A percentile compares a stretch with the other conserved stretches of the same genome.
Conservation (phyloP, 2,329 filamentous ascomycete genomes). For the Trichoderma hamatum region DNA sequence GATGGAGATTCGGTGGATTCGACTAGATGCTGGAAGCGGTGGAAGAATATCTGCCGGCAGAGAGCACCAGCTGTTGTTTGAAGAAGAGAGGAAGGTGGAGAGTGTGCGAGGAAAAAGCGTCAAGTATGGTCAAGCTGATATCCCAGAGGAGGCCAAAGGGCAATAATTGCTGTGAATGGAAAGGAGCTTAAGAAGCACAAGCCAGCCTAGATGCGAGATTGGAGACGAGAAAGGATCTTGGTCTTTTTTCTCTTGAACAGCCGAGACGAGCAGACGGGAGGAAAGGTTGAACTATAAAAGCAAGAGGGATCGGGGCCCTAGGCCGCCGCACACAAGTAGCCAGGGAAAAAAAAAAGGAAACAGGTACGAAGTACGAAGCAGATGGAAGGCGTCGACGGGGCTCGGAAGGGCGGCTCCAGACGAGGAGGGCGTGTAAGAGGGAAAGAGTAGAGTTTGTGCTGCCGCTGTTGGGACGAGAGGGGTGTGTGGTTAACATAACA, state of each 20-base stretch:
- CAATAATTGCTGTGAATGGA: constrained; percentile 5
- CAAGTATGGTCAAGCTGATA: background rate
- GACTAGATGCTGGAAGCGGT: background rate
- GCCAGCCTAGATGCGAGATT: constrained; percentile 3
- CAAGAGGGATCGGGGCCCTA: constrained; percentile 4
- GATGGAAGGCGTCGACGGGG: constrained; percentile 9
- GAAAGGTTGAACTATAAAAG: constrained; percentile 25
- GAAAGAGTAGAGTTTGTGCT: background rate
- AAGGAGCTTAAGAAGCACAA: constrained; percentile 13
- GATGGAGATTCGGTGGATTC: background rate
- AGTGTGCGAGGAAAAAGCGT: background rate
- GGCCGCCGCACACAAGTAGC: background rate
- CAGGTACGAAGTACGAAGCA: background rate
- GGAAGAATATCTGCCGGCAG: background rate
- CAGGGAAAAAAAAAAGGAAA: background rate
- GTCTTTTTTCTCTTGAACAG: background rate
- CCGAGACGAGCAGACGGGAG: constrained; percentile 11
- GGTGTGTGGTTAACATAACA: background rate
- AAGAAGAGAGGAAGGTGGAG: background rate
- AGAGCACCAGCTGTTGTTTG: background rate
- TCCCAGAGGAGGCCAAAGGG: background rate
- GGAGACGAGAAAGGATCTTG: constrained; percentile 12
- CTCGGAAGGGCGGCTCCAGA: constrained; percentile 21
- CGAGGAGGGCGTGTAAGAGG: constrained; percentile 22
- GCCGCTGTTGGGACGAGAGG: background rate